A percentile compares a stretch with the other conserved stretches of the same genome.
phyloP scores from a whole-genome alignment of 2,329 filamentous ascomycete genomes.

The Aquanectria penicillioides region DNA sequence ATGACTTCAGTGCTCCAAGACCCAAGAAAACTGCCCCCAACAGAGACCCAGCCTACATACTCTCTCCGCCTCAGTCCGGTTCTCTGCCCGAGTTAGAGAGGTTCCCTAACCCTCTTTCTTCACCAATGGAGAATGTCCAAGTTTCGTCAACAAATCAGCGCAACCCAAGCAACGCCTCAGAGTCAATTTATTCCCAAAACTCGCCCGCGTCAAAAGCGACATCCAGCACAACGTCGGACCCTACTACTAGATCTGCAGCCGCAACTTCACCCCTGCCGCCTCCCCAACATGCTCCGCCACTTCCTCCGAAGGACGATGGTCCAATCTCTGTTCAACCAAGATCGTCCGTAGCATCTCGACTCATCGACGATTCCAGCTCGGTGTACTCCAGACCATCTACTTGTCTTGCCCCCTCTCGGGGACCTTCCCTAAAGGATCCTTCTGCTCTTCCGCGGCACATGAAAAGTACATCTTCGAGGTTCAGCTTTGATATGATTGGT shows the following conservation, averaged over 20 bases:
- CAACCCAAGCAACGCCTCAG: conserved; percentile 45
- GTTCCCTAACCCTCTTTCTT: conserved; percentile 11
- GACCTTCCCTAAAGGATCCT: conserved; percentile 58
- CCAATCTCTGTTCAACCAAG: conserved; percentile 37
- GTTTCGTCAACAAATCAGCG: conserved; percentile 34
- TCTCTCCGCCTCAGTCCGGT: conserved; percentile 25
- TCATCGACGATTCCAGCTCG: conserved; percentile 31
- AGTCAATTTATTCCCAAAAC: conserved; percentile 41
- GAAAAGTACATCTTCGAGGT: conserved; percentile 81
- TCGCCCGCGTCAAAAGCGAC: conserved; percentile 41
- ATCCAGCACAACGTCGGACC: conserved; percentile 41
- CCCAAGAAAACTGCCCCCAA: conserved; percentile 47
- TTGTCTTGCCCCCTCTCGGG: conserved; percentile 57
- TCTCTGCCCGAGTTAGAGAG: conserved; percentile 31
- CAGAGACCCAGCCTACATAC: conserved; percentile 27
- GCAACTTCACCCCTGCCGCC: conserved; percentile 10
- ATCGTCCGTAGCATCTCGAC: conserved; percentile 36
- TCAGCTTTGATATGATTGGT: conserved; percentile 84
- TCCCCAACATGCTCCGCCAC: conserved; percentile 44
- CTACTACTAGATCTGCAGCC: conserved; percentile 23
- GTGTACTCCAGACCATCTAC: conserved; percentile 30
- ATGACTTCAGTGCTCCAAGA: conserved; percentile 73
- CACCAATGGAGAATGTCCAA: conserved; percentile 17
- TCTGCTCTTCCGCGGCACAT: conserved; percentile 70
- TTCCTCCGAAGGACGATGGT: conserved; percentile 52